Conservation (phyloP, 176 grass and related monocot genomes). For the Chloris gayana region DNA sequence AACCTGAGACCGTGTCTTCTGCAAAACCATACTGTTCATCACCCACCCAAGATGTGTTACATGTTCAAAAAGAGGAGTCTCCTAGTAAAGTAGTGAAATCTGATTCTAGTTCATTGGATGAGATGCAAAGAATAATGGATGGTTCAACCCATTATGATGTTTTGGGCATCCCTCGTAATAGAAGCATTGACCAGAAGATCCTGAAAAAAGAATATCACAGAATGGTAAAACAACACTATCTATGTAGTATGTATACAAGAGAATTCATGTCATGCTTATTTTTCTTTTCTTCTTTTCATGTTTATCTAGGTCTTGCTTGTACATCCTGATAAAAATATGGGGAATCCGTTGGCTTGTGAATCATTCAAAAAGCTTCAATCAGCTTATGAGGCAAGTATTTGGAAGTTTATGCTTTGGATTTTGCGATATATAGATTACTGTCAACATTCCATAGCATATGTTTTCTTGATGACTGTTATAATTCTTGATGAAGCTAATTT, state of each 20-base stretch:
- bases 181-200: slow-evolving; percentile 51
- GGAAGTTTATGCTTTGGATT: slow-evolving; percentile 19
- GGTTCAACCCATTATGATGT: slow-evolving; percentile 89
- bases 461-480: slow-evolving; percentile 11
- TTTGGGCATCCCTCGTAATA: slow-evolving; percentile 61
- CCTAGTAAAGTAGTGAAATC: slow-evolving; percentile 72
- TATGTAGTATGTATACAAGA: slow-evolving; percentile 1
- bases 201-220: slow-evolving; percentile 82
- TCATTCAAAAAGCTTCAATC: slow-evolving; percentile 99
- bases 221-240: slow-evolving; percentile 50
- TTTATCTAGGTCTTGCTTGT: slow-evolving; percentile 80
- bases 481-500: slow-evolving; percentile 34
- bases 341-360: slow-evolving; percentile 78
- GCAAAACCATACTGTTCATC: slow-evolving; percentile 69
- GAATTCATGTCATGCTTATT: slow-evolving; percentile 14
- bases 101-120: slow-evolving; percentile 74
- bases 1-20: slow-evolving; percentile 62
- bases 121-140: slow-evolving; percentile 94
- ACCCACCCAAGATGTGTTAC: slow-evolving; percentile 65
- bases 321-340: slow-evolving; percentile 99
- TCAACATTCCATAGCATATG: not conserved
- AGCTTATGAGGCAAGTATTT: slow-evolving; percentile 88
- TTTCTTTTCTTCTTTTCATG: slow-evolving; percentile 32
- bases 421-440: slow-evolving; percentile 24
- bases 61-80: slow-evolving; percentile 68